Conservation (phyloP, 345 rosid genomes). For the Eucalyptus virginea region DNA sequence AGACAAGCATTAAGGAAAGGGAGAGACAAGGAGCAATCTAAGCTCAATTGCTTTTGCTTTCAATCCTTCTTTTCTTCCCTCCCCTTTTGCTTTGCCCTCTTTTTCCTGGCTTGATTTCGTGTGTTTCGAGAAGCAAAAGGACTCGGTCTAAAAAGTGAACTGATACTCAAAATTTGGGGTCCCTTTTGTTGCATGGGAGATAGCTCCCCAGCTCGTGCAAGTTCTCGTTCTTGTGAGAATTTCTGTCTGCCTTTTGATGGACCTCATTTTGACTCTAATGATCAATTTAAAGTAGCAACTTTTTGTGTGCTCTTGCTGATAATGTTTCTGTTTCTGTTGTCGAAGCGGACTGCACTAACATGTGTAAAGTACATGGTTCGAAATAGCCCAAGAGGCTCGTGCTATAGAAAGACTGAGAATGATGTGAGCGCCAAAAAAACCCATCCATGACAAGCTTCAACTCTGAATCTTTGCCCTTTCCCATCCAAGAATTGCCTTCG, state of each 20-base stretch:
- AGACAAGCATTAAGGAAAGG: slow-evolving; percentile 9
- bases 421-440: neutral
- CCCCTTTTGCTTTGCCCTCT: neutral
- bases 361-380: neutral
- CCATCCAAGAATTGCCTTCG: neutral
- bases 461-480: neutral
- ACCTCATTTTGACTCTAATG: neutral
- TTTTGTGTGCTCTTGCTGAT: neutral
- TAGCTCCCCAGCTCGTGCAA: slow-evolving; percentile 39
- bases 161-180: slow-evolving; percentile 11
- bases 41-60: neutral
- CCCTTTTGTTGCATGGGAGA: slow-evolving; percentile 35
- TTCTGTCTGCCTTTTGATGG: neutral
- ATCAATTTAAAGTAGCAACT: neutral
- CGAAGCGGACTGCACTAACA: neutral
- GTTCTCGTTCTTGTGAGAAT: neutral
- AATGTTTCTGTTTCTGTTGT: neutral
- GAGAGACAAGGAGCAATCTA: neutral
- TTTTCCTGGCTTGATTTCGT: slow-evolving; percentile 24
- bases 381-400: neutral
- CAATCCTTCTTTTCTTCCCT: neutral
- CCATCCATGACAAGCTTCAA: neutral
- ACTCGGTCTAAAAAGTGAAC: slow-evolving; percentile 35
- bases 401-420: neutral
- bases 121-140: slow-evolving; percentile 36